A percentile compares a stretch with the other conserved stretches of the same genome.
These are phyloP conservation scores for Hemisphaericaspora xylofermentans DNA, from an alignment of 1,139 yeast species.

Conservation along the genomic window DNA sequence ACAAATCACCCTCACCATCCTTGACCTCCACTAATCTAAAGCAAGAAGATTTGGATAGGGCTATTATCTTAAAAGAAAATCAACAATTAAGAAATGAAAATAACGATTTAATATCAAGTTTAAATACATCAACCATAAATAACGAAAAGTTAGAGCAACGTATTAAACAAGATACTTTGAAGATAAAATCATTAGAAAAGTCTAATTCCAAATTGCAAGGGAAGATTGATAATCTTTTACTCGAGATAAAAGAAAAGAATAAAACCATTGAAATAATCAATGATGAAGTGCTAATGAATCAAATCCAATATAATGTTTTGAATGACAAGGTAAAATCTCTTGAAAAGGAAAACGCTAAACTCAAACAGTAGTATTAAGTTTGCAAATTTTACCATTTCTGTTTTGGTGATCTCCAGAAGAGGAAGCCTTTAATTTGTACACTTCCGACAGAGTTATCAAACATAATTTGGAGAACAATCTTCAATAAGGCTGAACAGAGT, in stretches of 20 bases:
- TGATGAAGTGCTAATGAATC: constrained; percentile 69
- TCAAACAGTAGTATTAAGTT: background rate
- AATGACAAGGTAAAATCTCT: constrained; percentile 33
- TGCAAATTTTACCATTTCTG: too few relatives aligned
- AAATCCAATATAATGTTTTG: constrained; percentile 68
- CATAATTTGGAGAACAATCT: too few relatives aligned
- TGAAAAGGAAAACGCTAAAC: constrained; percentile 1
- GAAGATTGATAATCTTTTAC: constrained; percentile 35
- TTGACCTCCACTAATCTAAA: constrained; percentile 6
- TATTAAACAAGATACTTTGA: constrained; percentile 14
- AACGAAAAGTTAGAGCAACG: constrained; percentile 23
- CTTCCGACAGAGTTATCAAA: too few relatives aligned
- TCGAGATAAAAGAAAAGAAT: constrained; percentile 52
- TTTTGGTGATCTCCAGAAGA: too few relatives aligned
- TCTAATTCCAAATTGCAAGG: constrained; percentile 24
- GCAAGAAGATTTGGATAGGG: constrained; percentile 5
- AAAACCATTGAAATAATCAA: constrained; percentile 60
- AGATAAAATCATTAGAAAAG: constrained; percentile 22
- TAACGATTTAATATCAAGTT: constrained; percentile 20
- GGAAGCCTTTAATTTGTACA: too few relatives aligned
- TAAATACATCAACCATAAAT: constrained; percentile 26
- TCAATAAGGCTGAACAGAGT: too few relatives aligned
- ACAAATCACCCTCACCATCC: constrained; percentile 18
- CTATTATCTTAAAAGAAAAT: constrained; percentile 11
- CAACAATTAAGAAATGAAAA: constrained; percentile 15